phyloP scores from a whole-genome alignment of 306 rosid species.

The Trifolium dubium region DNA sequence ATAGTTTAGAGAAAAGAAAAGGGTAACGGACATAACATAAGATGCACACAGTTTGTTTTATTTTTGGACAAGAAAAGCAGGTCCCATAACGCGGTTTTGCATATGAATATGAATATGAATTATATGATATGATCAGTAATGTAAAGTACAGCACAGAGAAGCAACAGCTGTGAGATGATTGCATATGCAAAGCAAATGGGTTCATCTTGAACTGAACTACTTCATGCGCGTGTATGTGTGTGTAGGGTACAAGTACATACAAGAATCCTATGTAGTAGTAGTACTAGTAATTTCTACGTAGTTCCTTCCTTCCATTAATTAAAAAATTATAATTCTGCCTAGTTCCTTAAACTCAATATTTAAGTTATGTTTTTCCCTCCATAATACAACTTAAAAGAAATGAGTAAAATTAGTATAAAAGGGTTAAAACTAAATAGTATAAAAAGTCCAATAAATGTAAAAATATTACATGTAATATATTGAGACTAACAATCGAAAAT shows the following conservation, averaged over 20 bases:
- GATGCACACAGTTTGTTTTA: conserved; percentile 7
- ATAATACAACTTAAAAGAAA: too few species aligned
- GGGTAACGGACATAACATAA: neutral
- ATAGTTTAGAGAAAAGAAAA: neutral
- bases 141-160: conserved; percentile 51
- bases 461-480: too few species aligned
- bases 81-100: conserved; percentile 78
- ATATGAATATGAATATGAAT: too few species aligned
- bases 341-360: too few species aligned
- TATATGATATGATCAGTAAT: neutral
- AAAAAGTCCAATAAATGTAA: too few species aligned
- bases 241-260: neutral
- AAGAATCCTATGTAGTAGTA: too few species aligned
- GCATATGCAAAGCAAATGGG: neutral
- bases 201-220: neutral
- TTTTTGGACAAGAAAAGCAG: conserved; percentile 45
- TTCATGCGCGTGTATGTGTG: neutral
- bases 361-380: too few species aligned
- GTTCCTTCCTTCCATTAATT: too few species aligned
- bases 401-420: too few species aligned
- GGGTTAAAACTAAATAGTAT: too few species aligned
- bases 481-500: too few species aligned
- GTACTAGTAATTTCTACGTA: neutral
- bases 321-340: too few species aligned
- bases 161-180: conserved; percentile 69